These are phyloP conservation scores for Aureobasidium sp. DNA, from an alignment of 2,329 filamentous ascomycete genomes.

Conservation along the genomic window DNA sequence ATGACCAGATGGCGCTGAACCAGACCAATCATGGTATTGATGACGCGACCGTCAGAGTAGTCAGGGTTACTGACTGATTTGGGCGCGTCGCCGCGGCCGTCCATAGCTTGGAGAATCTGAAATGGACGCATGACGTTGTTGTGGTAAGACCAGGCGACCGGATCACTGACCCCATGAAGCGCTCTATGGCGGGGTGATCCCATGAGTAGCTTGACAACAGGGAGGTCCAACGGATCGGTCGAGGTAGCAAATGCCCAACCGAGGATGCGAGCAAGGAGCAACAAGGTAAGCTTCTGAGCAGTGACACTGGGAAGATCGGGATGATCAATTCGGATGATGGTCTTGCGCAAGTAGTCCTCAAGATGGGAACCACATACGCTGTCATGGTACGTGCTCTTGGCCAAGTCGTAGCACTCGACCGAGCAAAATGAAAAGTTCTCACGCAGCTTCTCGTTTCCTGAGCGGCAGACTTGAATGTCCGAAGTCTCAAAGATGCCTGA, in stretches of 20 bases:
- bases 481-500: constrained; percentile 3
- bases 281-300: background rate
- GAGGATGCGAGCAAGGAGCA: constrained; percentile 16
- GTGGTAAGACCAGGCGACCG: constrained; percentile 19
- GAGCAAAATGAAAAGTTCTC: constrained; percentile 16
- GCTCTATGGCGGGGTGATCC: background rate
- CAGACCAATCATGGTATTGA: constrained; percentile 19
- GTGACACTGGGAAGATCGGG: background rate
- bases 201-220: constrained; percentile 8
- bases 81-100: constrained; percentile 11
- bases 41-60: constrained; percentile 21
- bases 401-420: constrained; percentile 8
- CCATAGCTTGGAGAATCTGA: constrained; percentile 18
- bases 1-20: constrained; percentile 3
- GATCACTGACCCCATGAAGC: background rate
- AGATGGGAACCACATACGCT: background rate
- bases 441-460: background rate
- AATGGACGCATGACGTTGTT: constrained; percentile 19
- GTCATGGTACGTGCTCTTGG: constrained; percentile 6
- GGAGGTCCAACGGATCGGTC: constrained; percentile 14
- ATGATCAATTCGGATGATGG: background rate
- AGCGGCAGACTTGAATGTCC: constrained; percentile 10
- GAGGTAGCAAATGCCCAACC: background rate
- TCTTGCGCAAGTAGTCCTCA: constrained; percentile 6
- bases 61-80: constrained; percentile 15